Evolutionary conservation across 1,139 yeast genomes (phyloP), one percentile per base, ranked within the genome.

Genomic region (Taiozyma onychis): DNA sequence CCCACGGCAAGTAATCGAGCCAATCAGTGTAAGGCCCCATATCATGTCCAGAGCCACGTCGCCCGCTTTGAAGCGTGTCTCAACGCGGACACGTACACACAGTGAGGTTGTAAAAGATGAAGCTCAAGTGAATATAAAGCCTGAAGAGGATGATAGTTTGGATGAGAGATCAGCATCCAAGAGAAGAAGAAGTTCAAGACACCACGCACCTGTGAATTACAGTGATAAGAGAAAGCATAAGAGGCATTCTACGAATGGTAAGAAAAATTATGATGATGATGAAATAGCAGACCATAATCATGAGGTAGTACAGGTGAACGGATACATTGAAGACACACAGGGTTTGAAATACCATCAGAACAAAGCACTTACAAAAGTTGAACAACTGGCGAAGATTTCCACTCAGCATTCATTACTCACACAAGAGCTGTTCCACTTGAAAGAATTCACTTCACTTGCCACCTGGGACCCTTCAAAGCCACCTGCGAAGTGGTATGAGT

Each of bases 361-460:
- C 8, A 44, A 44, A 32, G n/a, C 49, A 14, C 28, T 49, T n/a
- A 37, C 55, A 2, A 45, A 28, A 8, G 44, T 56, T 27, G 63
- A 62, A 10, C 57, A 56, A 32, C 50, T 70, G 48, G 69, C 68
- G 3, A 64, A 66, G 28, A 37, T 71, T 48, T 54, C 65, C 46
- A 58, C 64, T 27, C 54, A 65, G 22, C 69, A 70, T 54, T 70
- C 70, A 37, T 49, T 67, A 8, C 55, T 74, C 39, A 58, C 72
- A 0, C 71, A 72, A 49, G 79, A 77, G 53, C 60, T 76, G 16
- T 76, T 69, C 50, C 79, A 76, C 57, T 57, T 76, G 41, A 60
- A 67, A 44, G 69, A 73, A 52, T 76, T 67, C 55, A 71, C 75
- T 7, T 73, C 73, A 1, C 51, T 70, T 48, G 63, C 62, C 1